A percentile compares a stretch with the other conserved stretches of the same genome.
phyloP scores from a whole-genome alignment of 2,329 filamentous ascomycete species.

The Ceratocystis albifundus region DNA sequence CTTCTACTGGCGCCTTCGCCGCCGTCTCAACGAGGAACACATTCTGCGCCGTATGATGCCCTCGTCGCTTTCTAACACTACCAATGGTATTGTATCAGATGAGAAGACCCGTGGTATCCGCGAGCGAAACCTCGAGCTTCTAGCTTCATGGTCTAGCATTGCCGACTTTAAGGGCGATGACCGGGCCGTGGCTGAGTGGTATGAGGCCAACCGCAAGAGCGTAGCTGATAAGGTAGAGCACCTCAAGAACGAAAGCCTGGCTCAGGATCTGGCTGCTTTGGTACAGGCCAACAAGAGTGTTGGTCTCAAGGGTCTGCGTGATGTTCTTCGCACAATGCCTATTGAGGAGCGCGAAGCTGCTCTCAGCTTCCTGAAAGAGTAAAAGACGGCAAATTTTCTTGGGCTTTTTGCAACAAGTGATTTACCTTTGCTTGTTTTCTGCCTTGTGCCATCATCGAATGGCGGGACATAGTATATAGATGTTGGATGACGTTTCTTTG shows the following conservation, averaged over 20 bases:
- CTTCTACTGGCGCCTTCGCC: slow-evolving; percentile 99
- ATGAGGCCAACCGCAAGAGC: slow-evolving; percentile 81
- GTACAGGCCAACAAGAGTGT: slow-evolving; percentile 47
- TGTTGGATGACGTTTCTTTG: slow-evolving; percentile 13
- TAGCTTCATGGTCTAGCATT: slow-evolving; percentile 74
- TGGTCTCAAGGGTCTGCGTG: slow-evolving; percentile 72
- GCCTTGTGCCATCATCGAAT: background rate
- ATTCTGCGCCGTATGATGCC: slow-evolving; percentile 77
- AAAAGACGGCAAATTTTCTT: slow-evolving; percentile 23
- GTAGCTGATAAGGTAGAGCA: slow-evolving; percentile 75
- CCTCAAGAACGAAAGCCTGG: slow-evolving; percentile 61
- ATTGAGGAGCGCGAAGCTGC: slow-evolving; percentile 79
- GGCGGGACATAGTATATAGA: slow-evolving; percentile 11
- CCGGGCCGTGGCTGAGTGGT: slow-evolving; percentile 79
- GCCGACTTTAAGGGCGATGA: slow-evolving; percentile 68
- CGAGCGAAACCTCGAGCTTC: slow-evolving; percentile 56
- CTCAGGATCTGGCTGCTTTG: slow-evolving; percentile 37
- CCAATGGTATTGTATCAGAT: slow-evolving; percentile 29
- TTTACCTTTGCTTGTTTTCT: slow-evolving; percentile 16
- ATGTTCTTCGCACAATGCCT: slow-evolving; percentile 75
- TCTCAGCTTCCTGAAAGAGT: slow-evolving; percentile 47
- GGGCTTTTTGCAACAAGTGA: background rate
- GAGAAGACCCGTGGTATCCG: slow-evolving; percentile 44
- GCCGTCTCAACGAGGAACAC: slow-evolving; percentile 93
- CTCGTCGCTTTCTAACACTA: slow-evolving; percentile 30